phyloP scores from a whole-genome alignment of 495 filamentous ascomycete genomes.

The Melanomma pulvis-pyrius region DNA sequence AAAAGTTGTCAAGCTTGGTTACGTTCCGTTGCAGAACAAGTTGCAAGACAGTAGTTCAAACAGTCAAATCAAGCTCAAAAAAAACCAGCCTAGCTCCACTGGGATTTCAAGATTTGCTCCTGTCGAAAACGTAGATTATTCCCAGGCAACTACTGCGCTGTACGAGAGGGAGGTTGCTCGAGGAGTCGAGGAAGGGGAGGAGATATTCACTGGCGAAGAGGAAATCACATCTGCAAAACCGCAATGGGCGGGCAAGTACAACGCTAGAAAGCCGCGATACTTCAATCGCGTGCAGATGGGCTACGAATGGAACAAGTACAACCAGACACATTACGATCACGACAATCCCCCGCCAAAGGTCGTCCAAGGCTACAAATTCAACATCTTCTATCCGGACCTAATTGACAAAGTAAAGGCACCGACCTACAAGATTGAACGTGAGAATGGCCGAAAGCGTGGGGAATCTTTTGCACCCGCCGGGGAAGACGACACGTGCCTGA shows the following conservation, averaged over 20 bases:
- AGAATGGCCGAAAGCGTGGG: conserved; percentile 82
- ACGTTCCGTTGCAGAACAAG: conserved; percentile 61
- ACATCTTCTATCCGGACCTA: conserved; percentile 99
- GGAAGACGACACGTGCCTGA: conserved; percentile 95
- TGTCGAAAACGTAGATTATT: conserved; percentile 80
- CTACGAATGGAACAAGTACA: conserved; percentile 99
- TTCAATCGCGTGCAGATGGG: conserved; percentile 99
- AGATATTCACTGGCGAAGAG: conserved; percentile 94
- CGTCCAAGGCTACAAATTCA: conserved; percentile 99
- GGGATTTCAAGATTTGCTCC: conserved; percentile 74
- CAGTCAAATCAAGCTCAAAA: conserved; percentile 34
- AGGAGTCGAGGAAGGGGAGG: conserved; percentile 89
- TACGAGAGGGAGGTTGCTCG: conserved; percentile 94
- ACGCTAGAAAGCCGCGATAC: conserved; percentile 91
- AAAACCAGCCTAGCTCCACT: conserved; percentile 46
- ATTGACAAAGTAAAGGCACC: conserved; percentile 94
- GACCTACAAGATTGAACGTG: conserved; percentile 91
- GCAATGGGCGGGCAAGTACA: conserved; percentile 86
- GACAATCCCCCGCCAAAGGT: conserved; percentile 98
- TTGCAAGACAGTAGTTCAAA: conserved; percentile 37
- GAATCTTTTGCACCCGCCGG: conserved; percentile 95
- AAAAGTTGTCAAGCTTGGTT: conserved; percentile 69
- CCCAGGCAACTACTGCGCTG: conserved; percentile 84
- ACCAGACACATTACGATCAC: conserved; percentile 99
- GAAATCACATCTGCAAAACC: conserved; percentile 68